These are phyloP conservation scores for Dactylellina cionopaga DNA, from an alignment of 2,329 filamentous ascomycete species.

Conservation along the genomic window DNA sequence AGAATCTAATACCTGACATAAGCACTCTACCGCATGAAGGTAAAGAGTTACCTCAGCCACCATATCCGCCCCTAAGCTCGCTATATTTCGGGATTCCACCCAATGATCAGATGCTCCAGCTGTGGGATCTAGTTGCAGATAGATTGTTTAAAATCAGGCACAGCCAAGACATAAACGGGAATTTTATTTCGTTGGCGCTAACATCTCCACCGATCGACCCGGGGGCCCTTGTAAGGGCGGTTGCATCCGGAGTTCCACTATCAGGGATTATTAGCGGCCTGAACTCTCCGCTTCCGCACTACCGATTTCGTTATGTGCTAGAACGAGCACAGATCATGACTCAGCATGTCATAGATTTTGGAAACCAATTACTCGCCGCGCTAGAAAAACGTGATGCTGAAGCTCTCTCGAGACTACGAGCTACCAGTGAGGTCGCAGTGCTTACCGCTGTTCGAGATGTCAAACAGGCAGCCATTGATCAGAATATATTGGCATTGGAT, in stretches of 20 bases:
- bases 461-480: conserved; percentile 49
- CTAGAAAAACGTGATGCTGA: conserved; percentile 56
- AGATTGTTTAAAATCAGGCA: conserved; percentile 60
- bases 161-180: conserved; percentile 59
- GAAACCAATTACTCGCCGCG: conserved; percentile 49
- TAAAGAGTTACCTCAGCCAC: not conserved
- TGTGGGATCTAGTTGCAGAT: conserved; percentile 57
- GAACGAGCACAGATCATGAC: conserved; percentile 56
- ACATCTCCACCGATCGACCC: conserved; percentile 58
- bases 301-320: conserved; percentile 57
- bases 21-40: not conserved
- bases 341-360: conserved; percentile 54
- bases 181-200: conserved; percentile 52
- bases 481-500: conserved; percentile 33
- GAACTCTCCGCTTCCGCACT: conserved; percentile 56
- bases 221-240: conserved; percentile 54
- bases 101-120: conserved; percentile 55
- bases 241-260: conserved; percentile 50
- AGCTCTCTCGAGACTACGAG: conserved; percentile 47
- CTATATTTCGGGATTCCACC: conserved; percentile 58
- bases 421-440: conserved; percentile 47
- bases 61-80: not conserved
- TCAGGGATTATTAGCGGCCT: conserved; percentile 51
- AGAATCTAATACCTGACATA: conserved; percentile 19
- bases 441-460: conserved; percentile 46